phyloP scores from a whole-genome alignment of 1,139 yeast genomes.

The Pichia sp. region DNA sequence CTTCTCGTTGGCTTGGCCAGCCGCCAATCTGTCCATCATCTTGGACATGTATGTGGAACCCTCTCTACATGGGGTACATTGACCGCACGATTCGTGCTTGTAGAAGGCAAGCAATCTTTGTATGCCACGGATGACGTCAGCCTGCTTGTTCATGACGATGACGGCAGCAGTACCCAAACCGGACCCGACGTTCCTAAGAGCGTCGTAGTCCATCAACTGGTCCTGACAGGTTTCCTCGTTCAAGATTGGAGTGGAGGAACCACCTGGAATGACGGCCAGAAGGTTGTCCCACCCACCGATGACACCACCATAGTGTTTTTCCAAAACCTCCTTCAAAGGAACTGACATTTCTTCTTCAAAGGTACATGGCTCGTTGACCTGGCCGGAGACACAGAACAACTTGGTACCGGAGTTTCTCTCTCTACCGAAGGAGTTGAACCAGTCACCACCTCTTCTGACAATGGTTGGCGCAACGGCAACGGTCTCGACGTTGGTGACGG shows the following conservation, averaged over 20 bases:
- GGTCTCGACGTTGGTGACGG: constrained; percentile 86
- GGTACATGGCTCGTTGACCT: constrained; percentile 86
- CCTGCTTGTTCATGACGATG: constrained; percentile 80
- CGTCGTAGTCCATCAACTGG: constrained; percentile 81
- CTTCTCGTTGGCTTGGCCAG: constrained; percentile 71
- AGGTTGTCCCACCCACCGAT: constrained; percentile 90
- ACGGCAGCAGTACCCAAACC: constrained; percentile 92
- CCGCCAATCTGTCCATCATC: constrained; percentile 76
- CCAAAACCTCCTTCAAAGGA: constrained; percentile 73
- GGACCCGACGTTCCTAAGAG: constrained; percentile 75
- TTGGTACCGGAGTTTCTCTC: constrained; percentile 81
- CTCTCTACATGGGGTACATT: constrained; percentile 92
- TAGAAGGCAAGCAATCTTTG: constrained; percentile 78
- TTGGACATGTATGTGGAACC: constrained; percentile 82
- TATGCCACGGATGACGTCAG: constrained; percentile 78
- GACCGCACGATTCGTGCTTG: constrained; percentile 91
- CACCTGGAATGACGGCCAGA: constrained; percentile 83
- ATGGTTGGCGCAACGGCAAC: constrained; percentile 87
- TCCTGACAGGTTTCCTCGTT: constrained; percentile 62
- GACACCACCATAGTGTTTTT: constrained; percentile 85
- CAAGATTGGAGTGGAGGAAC: constrained; percentile 79
- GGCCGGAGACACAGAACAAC: constrained; percentile 81
- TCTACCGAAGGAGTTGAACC: constrained; percentile 81
- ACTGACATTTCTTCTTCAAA: constrained; percentile 93
- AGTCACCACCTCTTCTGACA: constrained; percentile 80